Base-by-base conservation (phyloP, 305 asterid genomes). In the Withania somnifera region DNA sequence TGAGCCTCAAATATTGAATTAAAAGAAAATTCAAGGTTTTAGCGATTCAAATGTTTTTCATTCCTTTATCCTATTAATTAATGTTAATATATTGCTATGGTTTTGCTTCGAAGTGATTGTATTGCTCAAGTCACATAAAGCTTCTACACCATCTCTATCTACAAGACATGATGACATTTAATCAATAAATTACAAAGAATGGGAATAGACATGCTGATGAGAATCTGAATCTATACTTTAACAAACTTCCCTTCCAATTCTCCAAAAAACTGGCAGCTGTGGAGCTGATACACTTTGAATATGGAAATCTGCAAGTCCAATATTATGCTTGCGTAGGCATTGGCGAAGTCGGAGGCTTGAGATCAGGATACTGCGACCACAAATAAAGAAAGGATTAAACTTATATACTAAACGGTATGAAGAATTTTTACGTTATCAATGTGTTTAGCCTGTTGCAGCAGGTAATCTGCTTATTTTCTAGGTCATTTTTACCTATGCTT, bases 311-410 rank as follows among this genome's bases (percentile, higher is more conserved):
- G 60, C 79, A 47, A 0, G 61, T 73, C 61, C 24, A 73, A 17
- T 2, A 24, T 75, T 75, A 75, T 50, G 98, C 97, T 86, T 85
- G 92, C 26, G 97, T 88, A 57, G 99, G 98, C 76, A 89, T 94
- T n/a, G 98, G 99, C 0, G 98, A 96, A 10, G 98, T 51, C 20
- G 99, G 99, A 45, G 99, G 99, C 91, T 91, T 96, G 87, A 79
- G 88, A 85, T 96, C 99, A 54, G 98, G 98, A 88, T 94, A 96
- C 99, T 96, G 93, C 87, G 87, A 71, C n/a, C 63, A 75, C 5
- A 75, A 50, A 52, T 78, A 52, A 57, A 50, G 17, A 9, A 47
- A 15, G 5, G 36, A 73, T 73, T 47, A 24, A 50, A 73, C 45
- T 75, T 75, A 9, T 75, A 17, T 6, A 50, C 1, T 9, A 28